Base-by-base conservation (phyloP, 2,329 filamentous ascomycete species). In the Botrytis elliptica region DNA sequence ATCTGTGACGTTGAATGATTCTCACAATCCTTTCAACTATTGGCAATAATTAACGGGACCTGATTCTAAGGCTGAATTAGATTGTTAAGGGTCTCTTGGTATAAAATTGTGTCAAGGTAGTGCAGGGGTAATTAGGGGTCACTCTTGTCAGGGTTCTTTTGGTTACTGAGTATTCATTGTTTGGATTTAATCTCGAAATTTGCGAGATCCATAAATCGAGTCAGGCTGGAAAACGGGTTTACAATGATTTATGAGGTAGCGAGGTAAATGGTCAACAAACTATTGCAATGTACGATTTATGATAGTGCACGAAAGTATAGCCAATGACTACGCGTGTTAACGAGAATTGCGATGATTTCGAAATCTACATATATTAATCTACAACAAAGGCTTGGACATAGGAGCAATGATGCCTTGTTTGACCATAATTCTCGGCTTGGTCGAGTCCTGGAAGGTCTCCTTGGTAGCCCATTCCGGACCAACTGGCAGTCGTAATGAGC, bases 381-480 rank as follows among this genome's bases (percentile, higher is more conserved):
- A 81, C 57, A 81, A 72, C 42, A 81, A 72, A 49, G 95, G 95
- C 84, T 92, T 95, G 74, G 91, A 90, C 88, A 99, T 93, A 59
- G 96, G 93, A 79, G 90, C 88, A 83, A 99, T 94, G 77, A 97
- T 87, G 65, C 96, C 96, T 84, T 95, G 93, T 86, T 97, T 98
- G 82, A 97, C 85, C 82, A 98, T 86, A 77, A 98, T 88, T 79
- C 94, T 90, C 74, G 96, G 96, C 88, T 95, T 97, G 74, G 93
- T 97, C 75, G 89, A 89, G 78, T 92, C 90, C 85, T 98, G 95
- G 87, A 96, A 96, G 22, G 92, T 94, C 85, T 94, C 90, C 88
- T 97, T 98, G n/a, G 95, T 98, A 78, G 91, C 90, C 95, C 95
- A 99, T 83, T 99, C 95, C 25, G 92, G 93, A 1, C 96, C 96